A percentile compares a stretch with the other conserved stretches of the same genome.
Evolutionary conservation across 176 grass and related monocot genomes (phyloP).

Genomic region (Phoenix dactylifera): DNA sequence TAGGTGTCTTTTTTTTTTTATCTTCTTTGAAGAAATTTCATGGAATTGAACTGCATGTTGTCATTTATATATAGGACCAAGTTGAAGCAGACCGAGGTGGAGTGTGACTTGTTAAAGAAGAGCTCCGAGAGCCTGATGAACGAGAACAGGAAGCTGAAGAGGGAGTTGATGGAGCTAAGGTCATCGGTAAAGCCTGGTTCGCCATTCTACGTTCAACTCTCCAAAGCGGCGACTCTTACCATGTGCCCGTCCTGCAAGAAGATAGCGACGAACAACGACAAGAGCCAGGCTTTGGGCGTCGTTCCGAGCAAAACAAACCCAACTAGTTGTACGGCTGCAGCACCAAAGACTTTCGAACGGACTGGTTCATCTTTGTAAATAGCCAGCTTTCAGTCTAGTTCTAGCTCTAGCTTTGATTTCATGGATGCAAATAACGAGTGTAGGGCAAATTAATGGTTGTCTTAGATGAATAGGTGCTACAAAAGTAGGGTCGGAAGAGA

Average conservation of each 20-base stretch:
- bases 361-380: too few species aligned
- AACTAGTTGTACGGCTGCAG: background rate
- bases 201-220: background rate
- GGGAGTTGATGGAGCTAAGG: conserved; percentile 2
- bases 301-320: too few species aligned
- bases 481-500: too few species aligned
- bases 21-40: too few species aligned
- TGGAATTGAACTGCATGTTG: background rate
- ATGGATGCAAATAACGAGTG: too few species aligned
- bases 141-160: conserved; percentile 5
- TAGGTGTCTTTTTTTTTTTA: too few species aligned
- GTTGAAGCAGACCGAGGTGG: conserved; percentile 7
- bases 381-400: too few species aligned
- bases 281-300: background rate
- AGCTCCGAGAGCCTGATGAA: background rate
- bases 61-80: background rate
- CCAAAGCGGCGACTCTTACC: background rate
- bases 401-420: too few species aligned
- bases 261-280: background rate
- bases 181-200: background rate
- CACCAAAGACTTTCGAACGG: too few species aligned
- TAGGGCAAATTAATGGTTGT: too few species aligned
- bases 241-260: background rate
- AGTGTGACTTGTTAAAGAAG: background rate
- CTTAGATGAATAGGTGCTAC: too few species aligned